phyloP scores from a whole-genome alignment of 306 rosid species.

The Fragaria vesca region DNA sequence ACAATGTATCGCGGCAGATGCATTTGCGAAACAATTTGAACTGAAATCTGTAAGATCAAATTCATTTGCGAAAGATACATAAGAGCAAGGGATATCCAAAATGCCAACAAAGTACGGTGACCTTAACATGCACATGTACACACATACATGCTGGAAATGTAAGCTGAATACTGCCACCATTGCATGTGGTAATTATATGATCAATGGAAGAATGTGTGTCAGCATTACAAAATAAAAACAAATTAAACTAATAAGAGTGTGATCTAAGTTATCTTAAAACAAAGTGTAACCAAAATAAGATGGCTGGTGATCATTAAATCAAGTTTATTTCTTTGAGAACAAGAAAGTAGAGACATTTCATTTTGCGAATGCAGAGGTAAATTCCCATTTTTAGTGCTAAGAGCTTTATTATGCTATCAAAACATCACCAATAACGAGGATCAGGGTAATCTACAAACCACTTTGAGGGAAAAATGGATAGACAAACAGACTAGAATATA shows the following conservation, averaged over 20 bases:
- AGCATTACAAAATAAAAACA: not conserved
- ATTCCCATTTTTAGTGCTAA: not conserved
- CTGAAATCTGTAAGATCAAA: not conserved
- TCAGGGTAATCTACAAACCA: not conserved
- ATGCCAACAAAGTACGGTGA: not conserved
- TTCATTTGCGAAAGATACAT: not conserved
- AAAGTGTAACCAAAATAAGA: not conserved
- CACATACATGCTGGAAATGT: not conserved
- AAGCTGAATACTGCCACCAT: not conserved
- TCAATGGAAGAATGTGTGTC: no score
- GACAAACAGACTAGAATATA: conserved; percentile 9
- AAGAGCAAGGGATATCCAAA: not conserved
- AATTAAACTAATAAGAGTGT: not conserved
- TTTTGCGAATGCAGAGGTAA: not conserved
- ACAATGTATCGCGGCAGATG: not conserved
- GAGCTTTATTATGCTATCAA: not conserved
- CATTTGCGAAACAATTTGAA: not conserved
- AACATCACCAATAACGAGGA: not conserved
- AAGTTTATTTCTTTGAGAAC: not conserved
- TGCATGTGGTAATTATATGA: conserved; percentile 3
- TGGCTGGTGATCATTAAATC: not conserved
- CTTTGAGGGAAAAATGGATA: not conserved
- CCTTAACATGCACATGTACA: not conserved
- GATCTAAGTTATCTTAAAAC: not conserved
- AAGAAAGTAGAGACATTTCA: not conserved